Percentiles rank a stretch among this genome's conserved stretches.
Evolutionary conservation across 148 eudicot species (phyloP).

Genomic region (Nepenthes mirabilis): DNA sequence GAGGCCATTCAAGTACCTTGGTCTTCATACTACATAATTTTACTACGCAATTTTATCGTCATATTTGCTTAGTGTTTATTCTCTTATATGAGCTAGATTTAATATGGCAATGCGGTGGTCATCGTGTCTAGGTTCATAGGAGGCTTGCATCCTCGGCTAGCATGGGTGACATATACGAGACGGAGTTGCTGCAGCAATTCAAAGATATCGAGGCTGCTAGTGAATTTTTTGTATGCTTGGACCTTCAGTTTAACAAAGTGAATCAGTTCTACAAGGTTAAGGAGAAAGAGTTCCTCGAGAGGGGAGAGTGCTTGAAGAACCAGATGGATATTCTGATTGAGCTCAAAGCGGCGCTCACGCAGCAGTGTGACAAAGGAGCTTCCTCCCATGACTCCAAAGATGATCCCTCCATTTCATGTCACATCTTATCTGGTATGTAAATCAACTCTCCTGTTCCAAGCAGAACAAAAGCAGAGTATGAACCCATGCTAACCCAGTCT

Average conservation of each 20-base stretch:
- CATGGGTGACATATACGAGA: slow-evolving; percentile 55
- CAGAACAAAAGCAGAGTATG: neutral
- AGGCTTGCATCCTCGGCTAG: slow-evolving; percentile 54
- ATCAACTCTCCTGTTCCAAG: neutral
- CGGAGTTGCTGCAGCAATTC: slow-evolving; percentile 75
- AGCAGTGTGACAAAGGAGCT: slow-evolving; percentile 19
- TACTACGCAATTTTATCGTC: too few relatives aligned
- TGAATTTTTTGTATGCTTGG: slow-evolving; percentile 66
- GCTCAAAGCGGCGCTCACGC: slow-evolving; percentile 38
- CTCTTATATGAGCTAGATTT: neutral
- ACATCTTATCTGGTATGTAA: slow-evolving; percentile 50
- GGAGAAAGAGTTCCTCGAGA: slow-evolving; percentile 76
- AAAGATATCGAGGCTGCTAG: slow-evolving; percentile 52
- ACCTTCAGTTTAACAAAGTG: slow-evolving; percentile 85
- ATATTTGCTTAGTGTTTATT: neutral
- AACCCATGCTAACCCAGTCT: too few relatives aligned
- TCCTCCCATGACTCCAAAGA: slow-evolving; percentile 13
- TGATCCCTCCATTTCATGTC: slow-evolving; percentile 66
- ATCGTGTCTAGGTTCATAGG: slow-evolving; percentile 47
- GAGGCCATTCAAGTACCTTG: slow-evolving; percentile 55
- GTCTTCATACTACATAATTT: slow-evolving; percentile 1
- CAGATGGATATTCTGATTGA: slow-evolving; percentile 67
- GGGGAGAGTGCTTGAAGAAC: slow-evolving; percentile 55
- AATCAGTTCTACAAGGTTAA: slow-evolving; percentile 60
- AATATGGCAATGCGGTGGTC: slow-evolving; percentile 5